Percentiles rank a stretch among this genome's conserved stretches.
Conservation (phyloP, 805 yeast species). For the Candida peoriensis region DNA sequence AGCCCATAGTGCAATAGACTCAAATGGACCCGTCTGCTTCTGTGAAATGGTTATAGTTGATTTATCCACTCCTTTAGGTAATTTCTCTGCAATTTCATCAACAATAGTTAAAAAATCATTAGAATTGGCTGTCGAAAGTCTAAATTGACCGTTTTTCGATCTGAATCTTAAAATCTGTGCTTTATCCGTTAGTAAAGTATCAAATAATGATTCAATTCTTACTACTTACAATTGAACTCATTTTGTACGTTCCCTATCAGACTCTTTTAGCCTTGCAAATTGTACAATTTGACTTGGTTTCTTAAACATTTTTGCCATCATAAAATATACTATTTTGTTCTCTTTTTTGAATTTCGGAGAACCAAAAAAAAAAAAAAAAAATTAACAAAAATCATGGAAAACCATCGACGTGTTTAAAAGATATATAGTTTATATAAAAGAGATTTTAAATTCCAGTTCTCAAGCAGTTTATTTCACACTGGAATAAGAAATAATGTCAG, state of each 20-base stretch:
- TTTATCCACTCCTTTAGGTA: background rate
- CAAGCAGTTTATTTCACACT: too few relatives aligned
- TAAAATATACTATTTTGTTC: too few relatives aligned
- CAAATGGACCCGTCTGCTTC: constrained; percentile 24
- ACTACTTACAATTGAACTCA: background rate
- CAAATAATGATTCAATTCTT: background rate
- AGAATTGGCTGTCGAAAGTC: background rate
- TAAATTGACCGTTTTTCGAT: constrained; percentile 1
- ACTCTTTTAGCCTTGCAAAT: too few relatives aligned
- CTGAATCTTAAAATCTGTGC: background rate
- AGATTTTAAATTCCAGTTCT: too few relatives aligned
- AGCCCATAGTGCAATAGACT: constrained; percentile 19
- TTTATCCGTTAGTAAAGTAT: background rate
- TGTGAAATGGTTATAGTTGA: background rate
- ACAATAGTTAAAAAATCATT: background rate
- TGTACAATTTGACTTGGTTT: too few relatives aligned
- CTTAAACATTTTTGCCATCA: constrained; percentile 2
- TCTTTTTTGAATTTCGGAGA: too few relatives aligned
- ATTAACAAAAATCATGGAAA: too few relatives aligned
- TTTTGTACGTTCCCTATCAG: background rate
- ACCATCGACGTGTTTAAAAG: too few relatives aligned
- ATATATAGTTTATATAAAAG: too few relatives aligned
- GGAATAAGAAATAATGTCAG: too few relatives aligned
- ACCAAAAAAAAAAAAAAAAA: too few relatives aligned
- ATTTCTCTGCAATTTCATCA: background rate